Evolutionary conservation across 805 yeast genomes (phyloP), one percentile per base, ranked within the genome.

Genomic region (Candida pseudoglaebosa): DNA sequence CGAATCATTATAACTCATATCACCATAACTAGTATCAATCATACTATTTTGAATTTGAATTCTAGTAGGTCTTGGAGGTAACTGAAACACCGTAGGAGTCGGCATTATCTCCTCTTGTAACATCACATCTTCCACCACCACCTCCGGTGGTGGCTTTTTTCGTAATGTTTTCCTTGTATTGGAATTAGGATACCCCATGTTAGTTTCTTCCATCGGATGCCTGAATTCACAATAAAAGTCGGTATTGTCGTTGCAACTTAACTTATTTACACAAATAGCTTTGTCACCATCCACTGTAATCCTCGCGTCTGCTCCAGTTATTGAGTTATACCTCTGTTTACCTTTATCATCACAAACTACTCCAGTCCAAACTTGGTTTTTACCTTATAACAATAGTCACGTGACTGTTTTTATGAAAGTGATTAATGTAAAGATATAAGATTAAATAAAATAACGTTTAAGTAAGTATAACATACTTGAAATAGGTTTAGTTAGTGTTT

Each of bases 71-170:
- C 21, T n/a, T 8, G 24, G 32, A 26, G 24, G 26, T 9, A 31
- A 15, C 32, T n/a, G 16, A 26, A 14, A 15, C 26, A 17, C 5
- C 19, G 14, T 15, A 17, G 22, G 22, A 14, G 33, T 26, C 15
- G n/a, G 26, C 8, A 31, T 15, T 18, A 33, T 33, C 5, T 28
- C 34, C n/a, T 22, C 26, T 22, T 22, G 26, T 12, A 8, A 8
- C 26, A 22, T 8, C 10, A 22, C 12, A 22, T 12, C 26, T 8
- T 12, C 12, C n/a, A 15, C 4, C 15, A 15, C 36, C 19, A 31
- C 18, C 21, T 22, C 33, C 4, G 58, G 59, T 10, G 64, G 64
- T 4, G 64, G 64, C 33, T 56, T 57, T 30, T 61, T 45, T 39
- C 60, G 41, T 34, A 56, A 41, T 8, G 52, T 32, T 37, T 44